Evolutionary conservation across 2,329 filamentous ascomycete species (phyloP), one percentile per base, ranked within the genome.

Genomic region (Fusarium keratoplasticum): DNA sequence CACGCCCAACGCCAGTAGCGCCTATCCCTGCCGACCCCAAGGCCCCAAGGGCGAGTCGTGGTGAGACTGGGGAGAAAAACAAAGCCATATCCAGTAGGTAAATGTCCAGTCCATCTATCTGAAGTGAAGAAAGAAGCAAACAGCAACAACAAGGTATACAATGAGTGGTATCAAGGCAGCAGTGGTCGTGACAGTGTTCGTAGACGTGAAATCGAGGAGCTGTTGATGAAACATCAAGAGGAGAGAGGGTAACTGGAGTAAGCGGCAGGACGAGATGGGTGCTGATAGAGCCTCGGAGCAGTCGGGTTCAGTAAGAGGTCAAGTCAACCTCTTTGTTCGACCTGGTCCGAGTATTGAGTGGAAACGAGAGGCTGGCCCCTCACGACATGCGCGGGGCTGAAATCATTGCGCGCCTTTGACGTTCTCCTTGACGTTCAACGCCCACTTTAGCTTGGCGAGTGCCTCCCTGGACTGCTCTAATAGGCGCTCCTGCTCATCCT

Each of bases 391-490:
- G 27, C 29, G 44, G 20, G 29, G 52, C 20, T 52, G 52, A 31
- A 22, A 59, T 85, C 80, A 91, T 80, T 88, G 81, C 8, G 89
- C 88, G 64, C 84, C 88, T 66, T 85, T 86, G 65, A 92, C 86
- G 72, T 89, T 91, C 70, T 89, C 83, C 83, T 93, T 91, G 61
- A 93, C 87, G 62, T 88, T 90, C 73, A 95, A 86, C 16, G 93
- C 92, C 93, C 93, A 95, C 78, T 86, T 89, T 81, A 95, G 87
- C 84, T 94, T 90, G 71, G 90, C 86, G 60, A 93, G 84, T n/a
- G 89, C 88, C 75, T 89, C 85, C 73, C 87, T 86, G 50, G 91
- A 84, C 78, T 92, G 89, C 40, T 87, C 82, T n/a, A 93, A 83
- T 29, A 90, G 84, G 66, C 81, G 82, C 71, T 90, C 86, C 76